Evolutionary conservation across 1,284 basidiomycete species (phyloP).

Genomic region (Sporisorium iseilematis-ciliati): DNA sequence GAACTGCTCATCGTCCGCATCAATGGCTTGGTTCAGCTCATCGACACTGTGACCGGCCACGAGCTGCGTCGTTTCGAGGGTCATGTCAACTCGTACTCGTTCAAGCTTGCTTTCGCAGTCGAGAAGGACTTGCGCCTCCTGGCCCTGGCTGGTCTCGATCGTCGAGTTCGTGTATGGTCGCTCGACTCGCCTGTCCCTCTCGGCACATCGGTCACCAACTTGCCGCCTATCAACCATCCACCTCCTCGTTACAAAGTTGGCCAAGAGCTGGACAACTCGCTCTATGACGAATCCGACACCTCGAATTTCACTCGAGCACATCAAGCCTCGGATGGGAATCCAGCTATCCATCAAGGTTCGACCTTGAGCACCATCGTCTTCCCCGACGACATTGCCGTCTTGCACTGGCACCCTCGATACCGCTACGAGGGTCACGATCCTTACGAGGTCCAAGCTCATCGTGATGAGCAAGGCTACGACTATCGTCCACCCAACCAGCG

Average conservation of each 20-base stretch:
- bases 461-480: not conserved
- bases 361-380: slow-evolving; percentile 21
- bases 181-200: slow-evolving; percentile 31
- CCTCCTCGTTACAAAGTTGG: not conserved
- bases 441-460: slow-evolving; percentile 9
- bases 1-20: slow-evolving; percentile 32
- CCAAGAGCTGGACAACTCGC: not conserved
- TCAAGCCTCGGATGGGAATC: not conserved
- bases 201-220: not conserved
- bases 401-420: slow-evolving; percentile 35
- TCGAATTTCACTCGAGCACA: not conserved
- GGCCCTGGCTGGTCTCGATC: slow-evolving; percentile 34
- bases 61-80: slow-evolving; percentile 13
- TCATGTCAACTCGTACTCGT: slow-evolving; percentile 40
- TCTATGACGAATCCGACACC: slow-evolving; percentile 13
- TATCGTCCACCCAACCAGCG: not conserved
- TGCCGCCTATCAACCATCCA: slow-evolving; percentile 5
- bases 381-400: slow-evolving; percentile 4
- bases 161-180: slow-evolving; percentile 37
- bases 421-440: slow-evolving; percentile 17
- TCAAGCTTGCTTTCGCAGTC: slow-evolving; percentile 24
- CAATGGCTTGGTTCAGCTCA: slow-evolving; percentile 21
- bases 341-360: slow-evolving; percentile 4
- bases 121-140: slow-evolving; percentile 19
- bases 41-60: slow-evolving; percentile 9